phyloP scores from a whole-genome alignment of 176 grass and related monocot genomes.

The Zoysia pacifica region DNA sequence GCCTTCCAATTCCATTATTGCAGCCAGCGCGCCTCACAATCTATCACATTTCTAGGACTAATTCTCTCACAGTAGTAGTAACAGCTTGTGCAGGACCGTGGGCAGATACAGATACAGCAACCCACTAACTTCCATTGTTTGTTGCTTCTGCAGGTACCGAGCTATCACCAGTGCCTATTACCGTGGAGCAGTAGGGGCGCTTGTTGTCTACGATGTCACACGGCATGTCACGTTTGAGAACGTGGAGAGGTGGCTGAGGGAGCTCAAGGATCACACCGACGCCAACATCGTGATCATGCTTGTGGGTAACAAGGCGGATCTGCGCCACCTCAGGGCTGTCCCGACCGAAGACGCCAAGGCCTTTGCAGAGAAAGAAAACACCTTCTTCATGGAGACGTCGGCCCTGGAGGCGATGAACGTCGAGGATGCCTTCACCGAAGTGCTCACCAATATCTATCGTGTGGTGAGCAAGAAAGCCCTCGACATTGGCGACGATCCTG shows the following conservation, averaged over 20 bases:
- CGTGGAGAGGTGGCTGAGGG: constrained; percentile 69
- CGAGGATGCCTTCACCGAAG: constrained; percentile 59
- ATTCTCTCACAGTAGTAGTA: background rate
- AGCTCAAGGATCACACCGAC: constrained; percentile 66
- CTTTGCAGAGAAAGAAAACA: constrained; percentile 56
- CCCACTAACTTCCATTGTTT: background rate
- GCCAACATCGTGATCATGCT: constrained; percentile 74
- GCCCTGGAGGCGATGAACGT: constrained; percentile 64
- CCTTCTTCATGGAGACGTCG: constrained; percentile 72
- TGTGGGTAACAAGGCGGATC: constrained; percentile 66
- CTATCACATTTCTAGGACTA: background rate
- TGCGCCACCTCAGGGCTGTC: constrained; percentile 63
- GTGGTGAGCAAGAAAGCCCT: constrained; percentile 70
- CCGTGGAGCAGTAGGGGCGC: constrained; percentile 58
- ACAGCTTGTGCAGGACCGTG: constrained; percentile 24
- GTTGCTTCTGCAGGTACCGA: constrained; percentile 46
- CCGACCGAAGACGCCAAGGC: constrained; percentile 44
- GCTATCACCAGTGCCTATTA: constrained; percentile 78
- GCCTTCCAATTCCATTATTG: background rate
- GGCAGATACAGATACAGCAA: background rate
- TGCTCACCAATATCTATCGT: constrained; percentile 62
- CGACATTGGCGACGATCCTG: constrained; percentile 50
- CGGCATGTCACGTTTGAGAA: constrained; percentile 69
- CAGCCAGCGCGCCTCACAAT: background rate
- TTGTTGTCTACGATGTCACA: constrained; percentile 58